Evolutionary conservation across 345 rosid genomes (phyloP).

Genomic region (Cardamine occulta): DNA sequence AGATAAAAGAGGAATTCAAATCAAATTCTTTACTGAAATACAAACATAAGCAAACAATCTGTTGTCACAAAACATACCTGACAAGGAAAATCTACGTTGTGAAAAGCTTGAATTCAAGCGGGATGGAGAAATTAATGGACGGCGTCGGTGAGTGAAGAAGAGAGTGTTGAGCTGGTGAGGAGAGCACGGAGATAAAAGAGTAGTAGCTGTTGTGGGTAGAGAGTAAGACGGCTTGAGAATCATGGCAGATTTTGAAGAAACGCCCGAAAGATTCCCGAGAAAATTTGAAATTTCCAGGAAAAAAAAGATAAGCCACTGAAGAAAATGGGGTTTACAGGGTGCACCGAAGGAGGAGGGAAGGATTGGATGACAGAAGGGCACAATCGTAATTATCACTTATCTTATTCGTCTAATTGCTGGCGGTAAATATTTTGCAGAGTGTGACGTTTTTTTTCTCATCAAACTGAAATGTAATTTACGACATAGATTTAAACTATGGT

Average conservation of each 20-base stretch:
- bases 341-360: conserved; percentile 7
- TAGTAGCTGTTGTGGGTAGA: conserved; percentile 50
- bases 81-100: conserved; percentile 11
- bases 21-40: no score
- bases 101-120: conserved; percentile 22
- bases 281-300: conserved; percentile 34
- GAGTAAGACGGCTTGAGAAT: conserved; percentile 52
- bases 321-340: conserved; percentile 10
- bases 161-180: conserved; percentile 75
- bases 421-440: not conserved
- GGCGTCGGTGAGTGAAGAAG: conserved; percentile 61
- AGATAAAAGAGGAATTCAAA: conserved; percentile 22
- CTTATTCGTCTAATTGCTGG: not conserved
- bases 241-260: conserved; percentile 38
- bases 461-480: not conserved
- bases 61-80: conserved; percentile 12
- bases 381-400: not conserved
- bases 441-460: not conserved
- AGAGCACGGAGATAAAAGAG: conserved; percentile 51
- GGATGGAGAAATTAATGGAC: conserved; percentile 27
- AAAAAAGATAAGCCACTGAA: conserved; percentile 36
- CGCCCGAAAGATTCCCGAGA: conserved; percentile 27
- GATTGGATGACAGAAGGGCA: conserved; percentile 31
- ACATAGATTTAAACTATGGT: not conserved
- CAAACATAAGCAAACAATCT: no score